Evolutionary conservation across 768 basidiomycete genomes (phyloP), one percentile per base, ranked within the genome.

Genomic region (Cystobasidium onofrii): DNA sequence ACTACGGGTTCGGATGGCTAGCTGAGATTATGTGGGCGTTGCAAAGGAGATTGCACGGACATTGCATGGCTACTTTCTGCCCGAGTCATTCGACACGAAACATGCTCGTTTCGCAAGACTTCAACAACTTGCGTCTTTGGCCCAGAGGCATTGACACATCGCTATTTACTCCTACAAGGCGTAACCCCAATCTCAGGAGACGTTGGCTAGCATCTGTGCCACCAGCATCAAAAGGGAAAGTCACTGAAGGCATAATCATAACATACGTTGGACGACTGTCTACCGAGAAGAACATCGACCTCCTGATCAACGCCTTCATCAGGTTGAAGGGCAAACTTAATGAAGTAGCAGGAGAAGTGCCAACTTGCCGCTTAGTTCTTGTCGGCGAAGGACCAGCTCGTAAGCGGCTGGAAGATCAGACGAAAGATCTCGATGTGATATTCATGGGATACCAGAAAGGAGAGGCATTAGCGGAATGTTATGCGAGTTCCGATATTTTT

Each of bases 211-310:
- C 63, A 7, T 34, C 31, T 81, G 80, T 36, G 74, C 57, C 74
- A n/a, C 31, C 41, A 39, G 10, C 12, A 61, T 66, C 31, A 41
- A 18, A 0, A 0, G 18, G 65, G 0, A 62, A 4, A 62, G 36
- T 60, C 25, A 33, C 72, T 36, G 71, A 69, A 76, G 23, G 75
- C 9, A 25, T 69, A 62, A 17, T 64, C 61, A 7, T 43, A 55
- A n/a, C 46, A 20, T 73, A 73, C 36, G 73, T 73, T 17, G 73
- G 83, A 2, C 74, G 83, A 52, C 78, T 84, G 80, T 80, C 80
- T 13, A 83, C 81, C 81, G 83, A 84, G 78, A 84, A 84, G 78
- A 84, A 84, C 76, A 80, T 84, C 1, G 79, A 80, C 17, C 79
- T 84, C 1, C 78, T 84, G 13, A 79, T 84, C n/a, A 75, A 80